phyloP scores from a whole-genome alignment of 805 yeast genomes.

The Candida caryicola region DNA sequence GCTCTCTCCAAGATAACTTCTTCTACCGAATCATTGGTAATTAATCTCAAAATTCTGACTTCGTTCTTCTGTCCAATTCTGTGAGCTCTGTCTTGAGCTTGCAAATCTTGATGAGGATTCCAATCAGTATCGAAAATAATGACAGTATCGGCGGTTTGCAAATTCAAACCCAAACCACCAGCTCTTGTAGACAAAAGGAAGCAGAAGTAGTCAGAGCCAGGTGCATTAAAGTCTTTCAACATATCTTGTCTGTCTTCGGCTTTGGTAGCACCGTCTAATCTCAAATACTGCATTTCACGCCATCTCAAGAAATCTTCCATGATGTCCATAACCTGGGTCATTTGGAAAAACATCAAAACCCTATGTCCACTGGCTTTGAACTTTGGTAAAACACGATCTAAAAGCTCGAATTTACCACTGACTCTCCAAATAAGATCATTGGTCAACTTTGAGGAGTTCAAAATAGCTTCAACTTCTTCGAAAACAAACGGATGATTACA shows the following conservation, averaged over 20 bases:
- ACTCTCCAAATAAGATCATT: conserved; percentile 71
- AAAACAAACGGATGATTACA: conserved; percentile 88
- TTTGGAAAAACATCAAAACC: conserved; percentile 79
- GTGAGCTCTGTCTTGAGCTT: conserved; percentile 88
- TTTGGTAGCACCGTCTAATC: conserved; percentile 80
- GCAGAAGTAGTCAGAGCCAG: conserved; percentile 72
- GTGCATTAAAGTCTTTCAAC: conserved; percentile 73
- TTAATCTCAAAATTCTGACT: conserved; percentile 75
- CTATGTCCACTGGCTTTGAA: conserved; percentile 73
- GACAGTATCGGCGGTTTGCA: conserved; percentile 86
- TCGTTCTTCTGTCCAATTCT: conserved; percentile 89
- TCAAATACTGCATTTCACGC: conserved; percentile 63
- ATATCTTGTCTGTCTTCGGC: conserved; percentile 79
- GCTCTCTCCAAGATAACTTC: conserved; percentile 82
- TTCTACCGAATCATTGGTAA: conserved; percentile 79
- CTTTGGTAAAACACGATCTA: conserved; percentile 74
- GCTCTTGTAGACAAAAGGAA: conserved; percentile 82
- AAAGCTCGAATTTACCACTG: conserved; percentile 76
- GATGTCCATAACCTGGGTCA: conserved; percentile 88
- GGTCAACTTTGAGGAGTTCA: conserved; percentile 61
- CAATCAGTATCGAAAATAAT: conserved; percentile 85
- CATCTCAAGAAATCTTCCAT: conserved; percentile 80
- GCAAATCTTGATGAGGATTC: conserved; percentile 91
- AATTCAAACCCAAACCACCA: conserved; percentile 83
- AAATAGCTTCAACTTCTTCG: conserved; percentile 72